Evolutionary conservation across 192 early-diverging fungal species (phyloP).

Genomic region (Gonapodya sp.): DNA sequence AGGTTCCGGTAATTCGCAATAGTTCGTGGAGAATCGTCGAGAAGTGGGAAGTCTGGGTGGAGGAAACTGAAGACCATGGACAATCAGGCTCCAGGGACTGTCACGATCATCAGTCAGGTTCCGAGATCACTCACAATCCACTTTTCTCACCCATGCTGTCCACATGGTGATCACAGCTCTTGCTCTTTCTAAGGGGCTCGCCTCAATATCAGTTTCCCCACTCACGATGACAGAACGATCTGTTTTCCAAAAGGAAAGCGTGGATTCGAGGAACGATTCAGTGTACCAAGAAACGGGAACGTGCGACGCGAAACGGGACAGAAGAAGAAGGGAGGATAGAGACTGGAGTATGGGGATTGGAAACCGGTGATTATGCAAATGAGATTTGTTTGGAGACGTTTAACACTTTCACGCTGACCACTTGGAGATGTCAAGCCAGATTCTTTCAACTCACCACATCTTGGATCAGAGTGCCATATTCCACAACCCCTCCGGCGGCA

Average conservation of each 20-base stretch:
- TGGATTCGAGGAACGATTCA: background rate
- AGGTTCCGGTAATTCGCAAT: background rate
- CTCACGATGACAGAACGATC: background rate
- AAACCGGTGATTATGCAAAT: too few species aligned
- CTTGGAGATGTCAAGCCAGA: background rate
- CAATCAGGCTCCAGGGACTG: background rate
- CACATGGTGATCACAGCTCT: background rate
- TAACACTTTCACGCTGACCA: background rate
- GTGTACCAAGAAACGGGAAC: background rate
- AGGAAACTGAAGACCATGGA: background rate
- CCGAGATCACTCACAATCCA: background rate
- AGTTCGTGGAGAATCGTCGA: background rate
- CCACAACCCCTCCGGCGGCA: background rate
- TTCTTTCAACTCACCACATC: background rate
- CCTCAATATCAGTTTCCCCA: background rate
- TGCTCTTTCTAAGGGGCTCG: background rate
- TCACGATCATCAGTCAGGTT: background rate
- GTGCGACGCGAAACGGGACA: background rate
- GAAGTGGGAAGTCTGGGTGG: background rate
- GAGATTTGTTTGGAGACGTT: too few species aligned
- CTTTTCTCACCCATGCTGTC: background rate
- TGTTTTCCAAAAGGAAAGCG: background rate
- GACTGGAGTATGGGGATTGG: background rate
- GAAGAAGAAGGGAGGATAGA: background rate
- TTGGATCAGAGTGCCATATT: background rate